Evolutionary conservation across 2,329 filamentous ascomycete genomes (phyloP).

Genomic region (Fusarium citri): DNA sequence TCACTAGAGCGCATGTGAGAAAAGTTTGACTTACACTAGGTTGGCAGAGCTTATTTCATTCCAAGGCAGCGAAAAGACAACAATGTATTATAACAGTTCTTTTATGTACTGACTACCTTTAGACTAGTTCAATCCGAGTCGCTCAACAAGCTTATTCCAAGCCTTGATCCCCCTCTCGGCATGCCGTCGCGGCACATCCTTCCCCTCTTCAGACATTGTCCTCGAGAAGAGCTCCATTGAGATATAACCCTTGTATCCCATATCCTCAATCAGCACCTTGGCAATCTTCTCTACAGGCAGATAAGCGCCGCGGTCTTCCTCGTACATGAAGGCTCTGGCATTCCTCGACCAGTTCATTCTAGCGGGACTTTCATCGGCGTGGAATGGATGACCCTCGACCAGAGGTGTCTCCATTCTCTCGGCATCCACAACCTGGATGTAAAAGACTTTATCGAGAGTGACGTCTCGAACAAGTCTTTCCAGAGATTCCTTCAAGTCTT

Average conservation of each 20-base stretch:
- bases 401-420: conserved; percentile 6
- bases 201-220: conserved; percentile 10
- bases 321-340: conserved; percentile 14
- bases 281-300: conserved; percentile 6
- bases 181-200: conserved; percentile 1
- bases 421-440: conserved; percentile 15
- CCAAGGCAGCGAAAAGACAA: not conserved
- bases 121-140: not conserved
- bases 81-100: not conserved
- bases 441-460: not conserved
- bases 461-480: not conserved
- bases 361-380: conserved; percentile 1
- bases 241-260: conserved; percentile 8
- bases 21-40: not conserved
- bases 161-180: not conserved
- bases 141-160: conserved; percentile 5
- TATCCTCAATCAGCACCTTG: conserved; percentile 1
- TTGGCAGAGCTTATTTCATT: too few species aligned
- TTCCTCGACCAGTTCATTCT: conserved; percentile 24
- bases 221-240: conserved; percentile 21
- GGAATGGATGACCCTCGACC: conserved; percentile 6
- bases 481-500: conserved; percentile 6
- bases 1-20: not conserved
- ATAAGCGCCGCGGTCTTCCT: not conserved
- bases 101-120: not conserved